These are phyloP conservation scores for Phytopythium aichiense DNA, from an alignment of 352 stramenopile genomes.

Conservation along the genomic window DNA sequence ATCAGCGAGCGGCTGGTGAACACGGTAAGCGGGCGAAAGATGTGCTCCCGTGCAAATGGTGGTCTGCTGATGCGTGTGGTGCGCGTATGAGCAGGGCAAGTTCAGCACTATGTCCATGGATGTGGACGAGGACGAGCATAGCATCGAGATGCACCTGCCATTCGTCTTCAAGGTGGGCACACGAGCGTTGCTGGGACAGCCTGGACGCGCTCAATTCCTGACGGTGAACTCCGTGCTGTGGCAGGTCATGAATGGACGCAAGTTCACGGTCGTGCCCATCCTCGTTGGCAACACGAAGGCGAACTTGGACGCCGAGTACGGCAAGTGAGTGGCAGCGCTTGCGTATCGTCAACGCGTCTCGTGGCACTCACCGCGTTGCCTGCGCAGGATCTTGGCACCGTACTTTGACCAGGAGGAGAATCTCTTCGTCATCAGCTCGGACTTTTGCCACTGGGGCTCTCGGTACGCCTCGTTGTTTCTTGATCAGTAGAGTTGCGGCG, in stretches of 20 bases:
- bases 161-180: constrained; percentile 87
- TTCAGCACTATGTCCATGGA: constrained; percentile 76
- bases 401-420: constrained; percentile 92
- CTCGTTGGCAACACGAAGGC: constrained; percentile 93
- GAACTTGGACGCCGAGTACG: constrained; percentile 81
- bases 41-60: neutral
- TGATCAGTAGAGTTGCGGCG: neutral
- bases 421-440: constrained; percentile 95
- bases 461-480: constrained; percentile 27
- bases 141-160: constrained; percentile 97
- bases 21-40: constrained; percentile 29
- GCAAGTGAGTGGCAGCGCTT: constrained; percentile 40
- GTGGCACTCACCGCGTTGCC: neutral
- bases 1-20: constrained; percentile 88
- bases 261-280: constrained; percentile 92
- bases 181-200: neutral
- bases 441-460: constrained; percentile 97
- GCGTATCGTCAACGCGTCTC: too few relatives aligned
- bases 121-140: constrained; percentile 95
- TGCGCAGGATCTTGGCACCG: constrained; percentile 79
- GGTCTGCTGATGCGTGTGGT: neutral
- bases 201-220: too few relatives aligned
- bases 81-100: constrained; percentile 35
- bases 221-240: too few relatives aligned
- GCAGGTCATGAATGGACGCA: constrained; percentile 64